phyloP scores from a whole-genome alignment of 202 grass and related monocot species.

The Panicum virgatum region DNA sequence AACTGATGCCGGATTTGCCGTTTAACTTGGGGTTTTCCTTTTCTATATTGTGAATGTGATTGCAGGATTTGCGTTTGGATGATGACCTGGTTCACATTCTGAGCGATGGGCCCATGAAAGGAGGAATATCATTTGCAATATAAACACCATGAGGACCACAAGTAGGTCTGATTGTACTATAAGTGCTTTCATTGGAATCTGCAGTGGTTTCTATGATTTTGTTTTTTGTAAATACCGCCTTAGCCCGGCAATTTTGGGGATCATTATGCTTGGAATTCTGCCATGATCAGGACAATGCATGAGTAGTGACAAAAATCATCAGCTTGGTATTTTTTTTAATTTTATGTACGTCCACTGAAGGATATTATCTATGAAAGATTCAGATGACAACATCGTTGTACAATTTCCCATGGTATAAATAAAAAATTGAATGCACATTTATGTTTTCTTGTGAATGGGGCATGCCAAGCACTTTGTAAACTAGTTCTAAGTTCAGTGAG shows the following conservation, averaged over 20 bases:
- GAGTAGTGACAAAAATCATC: neutral
- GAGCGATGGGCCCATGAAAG: constrained; percentile 1
- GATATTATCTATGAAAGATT: neutral
- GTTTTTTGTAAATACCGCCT: constrained; percentile 42
- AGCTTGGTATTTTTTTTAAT: neutral
- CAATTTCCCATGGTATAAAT: neutral
- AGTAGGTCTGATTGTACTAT: neutral
- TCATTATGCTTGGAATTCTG: neutral
- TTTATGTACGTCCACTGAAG: neutral
- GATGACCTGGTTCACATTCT: constrained; percentile 38
- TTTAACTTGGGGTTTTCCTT: neutral
- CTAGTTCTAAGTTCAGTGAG: neutral
- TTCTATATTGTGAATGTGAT: neutral
- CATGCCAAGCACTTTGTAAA: neutral
- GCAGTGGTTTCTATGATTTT: constrained; percentile 25
- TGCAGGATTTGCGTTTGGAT: constrained; percentile 41
- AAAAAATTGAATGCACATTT: too few relatives aligned
- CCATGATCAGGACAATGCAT: neutral
- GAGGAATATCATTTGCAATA: constrained; percentile 36
- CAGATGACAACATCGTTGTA: neutral
- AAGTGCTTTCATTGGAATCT: neutral
- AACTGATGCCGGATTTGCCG: neutral
- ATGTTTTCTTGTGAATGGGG: neutral
- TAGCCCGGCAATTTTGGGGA: constrained; percentile 12
- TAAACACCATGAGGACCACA: constrained; percentile 28